Evolutionary conservation across 345 rosid species (phyloP).

Genomic region (Reutealis trisperma): DNA sequence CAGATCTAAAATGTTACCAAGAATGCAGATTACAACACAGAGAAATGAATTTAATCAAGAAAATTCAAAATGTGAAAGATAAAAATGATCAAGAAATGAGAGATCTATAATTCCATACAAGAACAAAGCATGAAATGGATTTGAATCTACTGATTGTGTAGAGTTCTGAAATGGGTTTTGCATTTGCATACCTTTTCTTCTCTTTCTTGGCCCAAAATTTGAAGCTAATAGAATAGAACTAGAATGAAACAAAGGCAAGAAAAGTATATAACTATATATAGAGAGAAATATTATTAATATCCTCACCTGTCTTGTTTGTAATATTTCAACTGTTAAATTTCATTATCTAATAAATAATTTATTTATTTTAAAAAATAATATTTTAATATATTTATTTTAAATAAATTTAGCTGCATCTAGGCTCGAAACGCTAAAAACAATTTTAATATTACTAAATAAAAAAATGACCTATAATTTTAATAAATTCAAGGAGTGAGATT

Average conservation of each 20-base stretch:
- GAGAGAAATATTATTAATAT: not conserved
- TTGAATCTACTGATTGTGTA: not conserved
- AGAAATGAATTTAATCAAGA: not conserved
- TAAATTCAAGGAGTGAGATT: no score
- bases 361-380: no score
- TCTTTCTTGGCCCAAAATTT: not conserved
- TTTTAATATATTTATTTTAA: no score
- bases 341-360: no score
- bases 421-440: no score
- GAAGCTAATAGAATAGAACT: not conserved
- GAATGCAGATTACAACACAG: not conserved
- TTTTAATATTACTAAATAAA: no score
- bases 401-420: no score
- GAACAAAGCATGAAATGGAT: not conserved
- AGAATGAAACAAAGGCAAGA: not conserved
- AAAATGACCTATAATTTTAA: no score
- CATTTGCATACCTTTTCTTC: not conserved
- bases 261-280: not conserved
- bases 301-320: no score
- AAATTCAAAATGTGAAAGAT: no score
- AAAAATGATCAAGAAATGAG: not conserved
- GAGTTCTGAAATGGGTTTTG: no score
- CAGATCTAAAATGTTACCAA: conserved; percentile 3
- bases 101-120: not conserved
- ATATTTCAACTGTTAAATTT: not conserved